These are phyloP conservation scores for Eleusine coracana DNA, from an alignment of 176 grass and related monocot genomes.

Conservation along the genomic window DNA sequence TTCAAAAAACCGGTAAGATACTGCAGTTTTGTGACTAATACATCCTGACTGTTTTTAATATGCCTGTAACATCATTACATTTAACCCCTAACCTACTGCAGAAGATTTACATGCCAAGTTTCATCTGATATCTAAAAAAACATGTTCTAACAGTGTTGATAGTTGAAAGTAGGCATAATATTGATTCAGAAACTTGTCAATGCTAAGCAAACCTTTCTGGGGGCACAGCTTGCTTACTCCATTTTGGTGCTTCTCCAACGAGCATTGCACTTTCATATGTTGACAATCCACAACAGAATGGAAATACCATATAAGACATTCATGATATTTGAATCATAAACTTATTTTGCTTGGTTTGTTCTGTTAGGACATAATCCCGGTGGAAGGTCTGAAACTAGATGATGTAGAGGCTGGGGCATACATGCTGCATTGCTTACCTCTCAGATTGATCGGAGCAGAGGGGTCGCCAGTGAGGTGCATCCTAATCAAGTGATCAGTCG, in stretches of 20 bases:
- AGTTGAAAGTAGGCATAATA: neutral
- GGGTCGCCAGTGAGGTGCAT: slow-evolving; percentile 86
- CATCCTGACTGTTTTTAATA: neutral
- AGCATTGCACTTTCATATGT: neutral
- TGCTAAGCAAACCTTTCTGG: neutral
- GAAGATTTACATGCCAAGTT: slow-evolving; percentile 8
- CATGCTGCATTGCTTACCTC: slow-evolving; percentile 82
- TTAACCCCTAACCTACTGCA: neutral
- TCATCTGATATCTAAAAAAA: neutral
- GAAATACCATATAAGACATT: neutral
- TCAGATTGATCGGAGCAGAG: slow-evolving; percentile 66
- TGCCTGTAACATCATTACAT: neutral
- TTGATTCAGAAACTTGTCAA: slow-evolving; percentile 9
- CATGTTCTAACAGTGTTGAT: too few species aligned
- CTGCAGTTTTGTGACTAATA: slow-evolving; percentile 13
- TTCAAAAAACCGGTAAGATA: slow-evolving; percentile 74
- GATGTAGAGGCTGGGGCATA: slow-evolving; percentile 68
- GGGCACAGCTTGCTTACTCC: neutral
- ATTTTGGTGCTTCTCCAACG: slow-evolving; percentile 1
- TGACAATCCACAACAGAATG: neutral
- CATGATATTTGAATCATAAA: neutral
- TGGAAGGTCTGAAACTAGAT: slow-evolving; percentile 78
- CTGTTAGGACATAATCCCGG: slow-evolving; percentile 77
- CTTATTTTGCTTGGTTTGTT: slow-evolving; percentile 31
- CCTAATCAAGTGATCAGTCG: slow-evolving; percentile 64